A percentile compares a stretch with the other conserved stretches of the same genome.
Evolutionary conservation across 441 rosid species (phyloP).

Genomic region (Pelargonium australe): DNA sequence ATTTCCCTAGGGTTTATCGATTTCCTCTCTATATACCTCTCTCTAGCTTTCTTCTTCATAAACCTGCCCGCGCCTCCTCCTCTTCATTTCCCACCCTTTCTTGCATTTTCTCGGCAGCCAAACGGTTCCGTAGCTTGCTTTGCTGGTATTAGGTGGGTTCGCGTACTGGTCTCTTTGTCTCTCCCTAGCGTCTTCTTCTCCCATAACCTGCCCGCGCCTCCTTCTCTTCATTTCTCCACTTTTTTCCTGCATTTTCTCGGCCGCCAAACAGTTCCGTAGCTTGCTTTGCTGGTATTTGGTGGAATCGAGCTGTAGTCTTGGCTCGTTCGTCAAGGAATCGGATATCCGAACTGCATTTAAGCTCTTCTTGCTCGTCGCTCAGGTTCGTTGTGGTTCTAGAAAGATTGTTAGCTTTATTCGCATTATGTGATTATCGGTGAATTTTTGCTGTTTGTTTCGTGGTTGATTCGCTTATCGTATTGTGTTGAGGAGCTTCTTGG

Average conservation of each 20-base stretch:
- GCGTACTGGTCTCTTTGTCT: not conserved
- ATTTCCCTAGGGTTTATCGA: not conserved
- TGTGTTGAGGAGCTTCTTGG: not conserved
- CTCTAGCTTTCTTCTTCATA: not conserved
- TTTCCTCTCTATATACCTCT: not conserved
- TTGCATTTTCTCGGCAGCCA: not conserved
- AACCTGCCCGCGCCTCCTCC: not conserved
- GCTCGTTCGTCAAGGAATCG: not conserved
- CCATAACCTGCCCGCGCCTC: not conserved
- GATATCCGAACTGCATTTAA: not conserved
- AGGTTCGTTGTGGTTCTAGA: not conserved
- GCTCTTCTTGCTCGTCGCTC: not conserved
- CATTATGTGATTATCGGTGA: not conserved
- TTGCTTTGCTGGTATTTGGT: not conserved
- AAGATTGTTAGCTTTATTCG: not conserved
- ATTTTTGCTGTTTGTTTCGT: not conserved
- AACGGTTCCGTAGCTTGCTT: not conserved
- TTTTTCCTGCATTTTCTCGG: not conserved
- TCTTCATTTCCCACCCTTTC: not conserved
- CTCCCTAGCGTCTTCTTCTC: too few species aligned
- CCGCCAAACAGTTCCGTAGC: not conserved
- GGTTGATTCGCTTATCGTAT: not conserved
- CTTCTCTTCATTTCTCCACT: not conserved
- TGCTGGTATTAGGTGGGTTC: not conserved
- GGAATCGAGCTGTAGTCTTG: not conserved